Evolutionary conservation across 148 eudicot genomes (phyloP), one percentile per base, ranked within the genome.

Genomic region (Agrostemma githago): DNA sequence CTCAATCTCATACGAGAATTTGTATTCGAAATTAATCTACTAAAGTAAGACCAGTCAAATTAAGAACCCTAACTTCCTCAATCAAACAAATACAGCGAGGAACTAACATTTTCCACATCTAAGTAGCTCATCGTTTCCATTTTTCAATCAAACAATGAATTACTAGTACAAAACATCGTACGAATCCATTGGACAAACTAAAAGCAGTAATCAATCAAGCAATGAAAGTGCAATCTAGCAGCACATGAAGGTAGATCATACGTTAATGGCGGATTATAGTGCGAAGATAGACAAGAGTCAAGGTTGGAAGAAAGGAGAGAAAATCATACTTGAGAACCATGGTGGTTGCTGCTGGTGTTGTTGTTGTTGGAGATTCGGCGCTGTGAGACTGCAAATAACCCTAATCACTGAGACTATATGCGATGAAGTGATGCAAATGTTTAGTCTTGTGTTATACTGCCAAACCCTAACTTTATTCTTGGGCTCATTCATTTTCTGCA

Each of bases 321-420:
- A 37, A 15, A 2, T 7, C 9, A 39, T 68, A 79, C 82, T 79
- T 79, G 82, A 79, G 78, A 74, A 79, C 82, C 82, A 79, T 79
- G 70, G 77, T 70, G 0, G 77, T 4, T 65, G 77, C 4, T 1
- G 77, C 9, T 65, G 77, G 2, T 60, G 62, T n/a, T 48, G 38
- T 38, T 60, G 62, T n/a, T 48, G 38, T 38, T 34, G 63, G 58
- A 60, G 56, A 38, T 70, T 70, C 74, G 74, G 74, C 79, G 79
- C 74, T 60, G 7, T 62, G 63, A 19, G 9, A 21, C 6, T 69
- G 12, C 21, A 38, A 62, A 70, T 10, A 77, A 70, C 79, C 74
- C 79, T 77, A 70, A 63, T n/a, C 8, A 11, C 34, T 1, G 62
- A 62, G 41, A 70, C 5, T 61, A 72, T 17, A 69, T 60, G 21